Percentiles rank a stretch among this genome's conserved stretches.
phyloP scores from a whole-genome alignment of 306 rosid genomes.

The Cyclanthera cordifolia region DNA sequence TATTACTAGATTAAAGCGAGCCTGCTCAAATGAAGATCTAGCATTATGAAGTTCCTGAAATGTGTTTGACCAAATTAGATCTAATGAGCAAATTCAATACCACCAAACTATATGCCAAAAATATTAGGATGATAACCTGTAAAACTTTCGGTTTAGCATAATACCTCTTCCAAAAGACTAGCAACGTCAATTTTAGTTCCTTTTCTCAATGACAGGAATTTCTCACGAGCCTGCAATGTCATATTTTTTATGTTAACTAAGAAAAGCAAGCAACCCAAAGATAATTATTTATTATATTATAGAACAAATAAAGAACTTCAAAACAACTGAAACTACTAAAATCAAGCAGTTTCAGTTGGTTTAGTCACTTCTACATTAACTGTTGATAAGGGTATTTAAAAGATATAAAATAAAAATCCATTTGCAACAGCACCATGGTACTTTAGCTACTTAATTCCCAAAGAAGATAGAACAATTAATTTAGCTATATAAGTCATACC shows the following conservation, averaged over 20 bases:
- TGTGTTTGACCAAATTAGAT: constrained; percentile 24
- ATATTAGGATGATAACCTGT: not conserved
- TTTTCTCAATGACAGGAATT: constrained; percentile 78
- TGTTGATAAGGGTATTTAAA: not conserved
- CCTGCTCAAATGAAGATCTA: constrained; percentile 87
- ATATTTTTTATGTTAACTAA: not conserved
- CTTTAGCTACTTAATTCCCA: not conserved
- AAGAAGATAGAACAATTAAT: constrained; percentile 1
- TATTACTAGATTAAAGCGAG: constrained; percentile 85
- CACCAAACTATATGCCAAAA: not conserved
- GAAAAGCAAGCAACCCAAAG: not conserved
- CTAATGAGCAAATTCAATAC: constrained; percentile 4
- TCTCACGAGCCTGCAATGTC: constrained; percentile 77
- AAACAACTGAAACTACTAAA: not conserved
- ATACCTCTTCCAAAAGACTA: constrained; percentile 72
- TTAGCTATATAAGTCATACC: constrained; percentile 28
- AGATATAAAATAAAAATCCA: not conserved
- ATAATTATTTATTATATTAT: not conserved
- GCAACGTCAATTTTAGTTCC: constrained; percentile 85
- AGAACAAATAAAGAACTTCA: not conserved
- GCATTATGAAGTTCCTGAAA: constrained; percentile 90
- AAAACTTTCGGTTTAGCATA: constrained; percentile 11
- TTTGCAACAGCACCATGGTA: not conserved
- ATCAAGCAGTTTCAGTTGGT: not conserved
- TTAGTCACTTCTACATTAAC: not conserved